Evolutionary conservation across 2,329 filamentous ascomycete genomes (phyloP), one percentile per base, ranked within the genome.

Genomic region (Alternaria sp.): DNA sequence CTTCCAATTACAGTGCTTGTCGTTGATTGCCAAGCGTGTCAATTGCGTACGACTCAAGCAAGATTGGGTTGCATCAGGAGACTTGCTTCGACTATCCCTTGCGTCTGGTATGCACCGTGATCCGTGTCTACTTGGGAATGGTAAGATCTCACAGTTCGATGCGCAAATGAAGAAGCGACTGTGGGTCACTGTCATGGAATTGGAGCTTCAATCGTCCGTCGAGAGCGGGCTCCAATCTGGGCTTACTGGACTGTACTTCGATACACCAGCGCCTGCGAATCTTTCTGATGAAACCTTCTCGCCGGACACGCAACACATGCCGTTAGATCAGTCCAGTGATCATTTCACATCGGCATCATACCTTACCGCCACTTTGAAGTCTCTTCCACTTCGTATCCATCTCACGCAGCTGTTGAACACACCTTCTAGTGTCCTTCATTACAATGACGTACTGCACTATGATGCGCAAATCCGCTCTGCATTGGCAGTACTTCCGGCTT

Each of bases 111-210:
- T 85, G 45, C 84, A 87, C 65, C 79, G 83, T 17, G 79, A 84
- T 46, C 79, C 82, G 0, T 58, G 62, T 3, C 78, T 65, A 58
- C 78, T 61, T 62, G 75, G 56, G 68, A 77, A 56, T 65, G 68
- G 68, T 8, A 62, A 59, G 7, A 69, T 75, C 5, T 67, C 72
- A 3, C 70, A 76, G 2, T 82, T 82, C 29, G 81, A 84, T 39
- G 80, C 81, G 52, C 81, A 84, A 57, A 82, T 85, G 80, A 80
- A 85, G 51, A 79, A 83, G 51, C 79, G 85, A 41, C 73, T 88
- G 3, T 88, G 85, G 85, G 79, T 78, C 2, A 85, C 85, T 1
- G 83, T 86, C 9, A 72, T 84, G 9, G 84, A 87, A 63, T 72
- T 87, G 26, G 85, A 87, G 54, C 69, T 86, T 2, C 84, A 86